phyloP scores from a whole-genome alignment of 352 stramenopile genomes.

The Phytophthora palmivora region DNA sequence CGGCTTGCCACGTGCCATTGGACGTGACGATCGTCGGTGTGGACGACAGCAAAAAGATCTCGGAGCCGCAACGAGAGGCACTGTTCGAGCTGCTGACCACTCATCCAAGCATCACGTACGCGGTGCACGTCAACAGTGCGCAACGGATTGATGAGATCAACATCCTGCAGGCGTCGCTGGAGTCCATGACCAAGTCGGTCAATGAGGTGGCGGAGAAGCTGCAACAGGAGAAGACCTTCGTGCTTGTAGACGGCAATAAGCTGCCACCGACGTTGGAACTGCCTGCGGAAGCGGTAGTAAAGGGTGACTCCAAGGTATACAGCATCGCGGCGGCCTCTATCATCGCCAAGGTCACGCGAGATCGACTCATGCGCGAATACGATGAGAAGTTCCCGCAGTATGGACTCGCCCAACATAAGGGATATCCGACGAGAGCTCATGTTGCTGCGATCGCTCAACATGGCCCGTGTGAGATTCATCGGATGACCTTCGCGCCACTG shows the following conservation, averaged over 20 bases:
- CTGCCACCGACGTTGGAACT: slow-evolving; percentile 90
- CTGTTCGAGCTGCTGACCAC: slow-evolving; percentile 91
- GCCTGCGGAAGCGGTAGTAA: slow-evolving; percentile 92
- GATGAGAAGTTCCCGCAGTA: slow-evolving; percentile 94
- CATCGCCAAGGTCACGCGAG: slow-evolving; percentile 98
- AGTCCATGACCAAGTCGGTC: slow-evolving; percentile 94
- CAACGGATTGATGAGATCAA: slow-evolving; percentile 98
- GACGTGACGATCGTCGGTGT: slow-evolving; percentile 90
- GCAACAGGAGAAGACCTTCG: slow-evolving; percentile 70
- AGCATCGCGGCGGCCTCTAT: slow-evolving; percentile 98
- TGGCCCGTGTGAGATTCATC: slow-evolving; percentile 95
- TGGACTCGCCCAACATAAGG: slow-evolving; percentile 96
- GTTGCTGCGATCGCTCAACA: slow-evolving; percentile 87
- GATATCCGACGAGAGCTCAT: slow-evolving; percentile 96
- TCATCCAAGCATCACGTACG: slow-evolving; percentile 86
- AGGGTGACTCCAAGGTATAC: slow-evolving; percentile 96
- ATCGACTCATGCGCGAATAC: slow-evolving; percentile 97
- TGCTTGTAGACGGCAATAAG: slow-evolving; percentile 97
- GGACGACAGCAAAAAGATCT: slow-evolving; percentile 96
- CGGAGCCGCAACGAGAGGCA: slow-evolving; percentile 92
- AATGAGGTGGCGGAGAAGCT: slow-evolving; percentile 53
- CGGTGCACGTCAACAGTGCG: slow-evolving; percentile 78
- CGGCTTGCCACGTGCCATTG: slow-evolving; percentile 71
- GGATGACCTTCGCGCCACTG: slow-evolving; percentile 96
- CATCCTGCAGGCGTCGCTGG: slow-evolving; percentile 97